Conservation (phyloP, 805 yeast genomes). For the Metschnikowia drakensbergensis region DNA sequence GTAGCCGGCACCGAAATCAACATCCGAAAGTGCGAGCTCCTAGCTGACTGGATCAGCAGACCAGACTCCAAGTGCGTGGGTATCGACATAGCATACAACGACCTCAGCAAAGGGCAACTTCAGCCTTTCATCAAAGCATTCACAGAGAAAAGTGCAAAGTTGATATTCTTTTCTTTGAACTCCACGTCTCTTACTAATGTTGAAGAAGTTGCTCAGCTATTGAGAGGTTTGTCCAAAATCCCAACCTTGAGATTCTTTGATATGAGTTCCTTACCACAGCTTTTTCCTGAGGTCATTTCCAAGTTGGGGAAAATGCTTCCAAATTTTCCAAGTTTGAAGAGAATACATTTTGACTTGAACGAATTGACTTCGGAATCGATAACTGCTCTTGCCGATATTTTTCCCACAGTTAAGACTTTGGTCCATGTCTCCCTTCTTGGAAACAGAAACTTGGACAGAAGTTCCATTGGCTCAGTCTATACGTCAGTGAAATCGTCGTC, state of each 20-base stretch:
- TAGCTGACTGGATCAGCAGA: slow-evolving; percentile 47
- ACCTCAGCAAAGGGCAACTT: slow-evolving; percentile 44
- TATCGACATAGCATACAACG: slow-evolving; percentile 54
- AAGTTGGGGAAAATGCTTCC: slow-evolving; percentile 45
- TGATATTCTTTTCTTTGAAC: slow-evolving; percentile 51
- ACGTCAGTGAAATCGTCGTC: slow-evolving; percentile 46
- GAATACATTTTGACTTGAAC: slow-evolving; percentile 54
- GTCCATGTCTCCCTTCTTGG: slow-evolving; percentile 55
- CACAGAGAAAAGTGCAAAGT: slow-evolving; percentile 28
- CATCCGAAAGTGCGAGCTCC: slow-evolving; percentile 34
- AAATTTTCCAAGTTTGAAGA: slow-evolving; percentile 39
- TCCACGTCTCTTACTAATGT: slow-evolving; percentile 46
- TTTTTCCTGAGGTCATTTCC: slow-evolving; percentile 50
- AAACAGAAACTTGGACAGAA: slow-evolving; percentile 41
- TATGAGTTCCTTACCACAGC: slow-evolving; percentile 48
- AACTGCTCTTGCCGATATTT: slow-evolving; percentile 45
- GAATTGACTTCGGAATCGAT: slow-evolving; percentile 45
- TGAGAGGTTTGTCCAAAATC: slow-evolving; percentile 36
- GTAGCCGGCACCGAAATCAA: slow-evolving; percentile 51
- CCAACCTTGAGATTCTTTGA: slow-evolving; percentile 47
- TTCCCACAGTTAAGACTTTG: slow-evolving; percentile 45
- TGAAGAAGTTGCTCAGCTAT: slow-evolving; percentile 33
- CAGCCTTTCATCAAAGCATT: slow-evolving; percentile 45
- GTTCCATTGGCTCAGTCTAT: slow-evolving; percentile 48
- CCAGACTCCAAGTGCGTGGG: slow-evolving; percentile 48